phyloP scores from a whole-genome alignment of 129 eudicot species.

The Pittosporum tobira region DNA sequence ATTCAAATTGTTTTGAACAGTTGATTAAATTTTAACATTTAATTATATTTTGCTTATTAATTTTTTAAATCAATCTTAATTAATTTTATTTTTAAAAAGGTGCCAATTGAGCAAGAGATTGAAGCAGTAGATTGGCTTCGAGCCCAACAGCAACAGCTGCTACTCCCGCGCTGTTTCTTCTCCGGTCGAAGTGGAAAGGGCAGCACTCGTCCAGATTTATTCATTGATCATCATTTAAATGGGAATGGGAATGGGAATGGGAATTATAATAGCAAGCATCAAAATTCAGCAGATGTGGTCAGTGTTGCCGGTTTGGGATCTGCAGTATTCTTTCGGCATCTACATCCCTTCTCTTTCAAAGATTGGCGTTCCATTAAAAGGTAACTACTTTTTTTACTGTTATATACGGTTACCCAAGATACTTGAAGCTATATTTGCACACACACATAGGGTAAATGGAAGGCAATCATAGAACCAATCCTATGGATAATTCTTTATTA shows the following conservation, averaged over 20 bases:
- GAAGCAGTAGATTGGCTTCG: slow-evolving; percentile 87
- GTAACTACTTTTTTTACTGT: slow-evolving; percentile 23
- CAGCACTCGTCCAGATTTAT: slow-evolving; percentile 12
- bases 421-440: too few relatives aligned
- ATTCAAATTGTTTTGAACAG: too few relatives aligned
- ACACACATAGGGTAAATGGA: too few relatives aligned
- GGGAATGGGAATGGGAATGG: slow-evolving; percentile 16
- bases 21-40: too few relatives aligned
- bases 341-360: slow-evolving; percentile 56
- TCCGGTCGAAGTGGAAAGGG: slow-evolving; percentile 50
- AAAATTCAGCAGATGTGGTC: slow-evolving; percentile 24
- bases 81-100: too few relatives aligned
- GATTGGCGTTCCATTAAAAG: slow-evolving; percentile 89
- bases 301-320: slow-evolving; percentile 87
- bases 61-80: too few relatives aligned
- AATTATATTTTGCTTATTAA: too few relatives aligned
- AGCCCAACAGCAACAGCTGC: slow-evolving; percentile 39
- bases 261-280: slow-evolving; percentile 7
- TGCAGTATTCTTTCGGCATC: slow-evolving; percentile 75
- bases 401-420: not conserved
- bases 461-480: too few relatives aligned
- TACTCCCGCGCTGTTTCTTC: slow-evolving; percentile 78
- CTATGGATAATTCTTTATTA: too few relatives aligned
- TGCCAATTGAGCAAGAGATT: slow-evolving; percentile 64
- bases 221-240: slow-evolving; percentile 14